Evolutionary conservation across 805 yeast genomes (phyloP).

Genomic region (Candida patagonica): DNA sequence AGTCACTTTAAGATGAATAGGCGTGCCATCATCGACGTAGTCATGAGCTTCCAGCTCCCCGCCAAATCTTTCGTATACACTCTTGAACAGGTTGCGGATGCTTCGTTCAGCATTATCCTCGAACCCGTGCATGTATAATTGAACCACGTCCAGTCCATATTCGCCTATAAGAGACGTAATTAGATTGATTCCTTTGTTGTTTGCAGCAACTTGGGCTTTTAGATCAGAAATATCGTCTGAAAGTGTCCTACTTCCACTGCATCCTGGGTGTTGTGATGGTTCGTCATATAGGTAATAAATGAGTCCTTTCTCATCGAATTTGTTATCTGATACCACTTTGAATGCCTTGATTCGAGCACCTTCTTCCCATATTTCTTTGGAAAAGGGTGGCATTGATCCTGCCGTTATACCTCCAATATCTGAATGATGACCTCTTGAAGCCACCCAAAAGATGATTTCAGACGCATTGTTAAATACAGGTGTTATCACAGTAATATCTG

Average conservation of each 20-base stretch:
- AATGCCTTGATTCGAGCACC: conserved; percentile 84
- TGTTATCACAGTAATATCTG: conserved; percentile 86
- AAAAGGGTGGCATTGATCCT: conserved; percentile 92
- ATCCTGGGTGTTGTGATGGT: conserved; percentile 76
- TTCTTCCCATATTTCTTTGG: conserved; percentile 76
- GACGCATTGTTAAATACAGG: conserved; percentile 64
- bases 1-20: conserved; percentile 19
- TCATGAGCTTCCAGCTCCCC: conserved; percentile 21
- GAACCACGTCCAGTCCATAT: conserved; percentile 49
- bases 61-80: conserved; percentile 32
- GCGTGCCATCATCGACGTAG: conserved; percentile 29
- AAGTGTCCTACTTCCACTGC: conserved; percentile 80
- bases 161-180: conserved; percentile 53
- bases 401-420: conserved; percentile 91
- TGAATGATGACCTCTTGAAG: conserved; percentile 93
- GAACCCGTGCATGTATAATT: conserved; percentile 71
- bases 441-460: conserved; percentile 73
- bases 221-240: conserved; percentile 77
- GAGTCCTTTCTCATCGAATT: conserved; percentile 65
- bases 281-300: conserved; percentile 52
- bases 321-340: conserved; percentile 59
- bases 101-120: conserved; percentile 69
- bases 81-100: conserved; percentile 47
- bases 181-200: conserved; percentile 70
- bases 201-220: conserved; percentile 83